These are phyloP conservation scores for Thermomucor indicae-seudaticae DNA, from an alignment of 371 early-diverging fungal species.

Conservation along the genomic window DNA sequence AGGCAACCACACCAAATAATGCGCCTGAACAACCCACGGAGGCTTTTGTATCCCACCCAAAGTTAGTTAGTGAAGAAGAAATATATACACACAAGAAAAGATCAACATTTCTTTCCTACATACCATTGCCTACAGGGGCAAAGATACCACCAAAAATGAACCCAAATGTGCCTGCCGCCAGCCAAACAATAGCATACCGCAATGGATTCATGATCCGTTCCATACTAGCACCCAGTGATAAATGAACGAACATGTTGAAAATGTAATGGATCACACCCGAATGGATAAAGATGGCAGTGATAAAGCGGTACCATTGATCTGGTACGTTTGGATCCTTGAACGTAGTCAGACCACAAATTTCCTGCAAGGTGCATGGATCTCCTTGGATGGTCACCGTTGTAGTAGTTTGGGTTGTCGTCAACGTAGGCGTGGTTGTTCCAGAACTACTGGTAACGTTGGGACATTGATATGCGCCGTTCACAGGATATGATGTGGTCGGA, in stretches of 20 bases:
- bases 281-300: constrained; percentile 73
- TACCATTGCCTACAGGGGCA: constrained; percentile 43
- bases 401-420: constrained; percentile 5
- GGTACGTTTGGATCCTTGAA: constrained; percentile 27
- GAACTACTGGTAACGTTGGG: constrained; percentile 5
- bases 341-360: constrained; percentile 45
- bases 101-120: too few relatives aligned
- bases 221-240: constrained; percentile 56
- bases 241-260: constrained; percentile 63
- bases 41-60: too few relatives aligned
- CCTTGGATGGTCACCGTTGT: constrained; percentile 20
- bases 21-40: constrained; percentile 75
- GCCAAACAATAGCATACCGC: constrained; percentile 64
- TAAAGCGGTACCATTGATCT: constrained; percentile 74
- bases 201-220: constrained; percentile 68
- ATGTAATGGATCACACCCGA: constrained; percentile 68
- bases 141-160: constrained; percentile 71
- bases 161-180: constrained; percentile 66
- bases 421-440: constrained; percentile 1
- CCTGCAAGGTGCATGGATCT: constrained; percentile 42
- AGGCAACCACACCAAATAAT: constrained; percentile 69
- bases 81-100: constrained; percentile 13
- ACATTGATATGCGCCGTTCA: constrained; percentile 1
- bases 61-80: too few relatives aligned
- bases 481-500: constrained; percentile 21